Conservation (phyloP, 2,329 filamentous ascomycete species). For the Emmonsiellopsis sp. region DNA sequence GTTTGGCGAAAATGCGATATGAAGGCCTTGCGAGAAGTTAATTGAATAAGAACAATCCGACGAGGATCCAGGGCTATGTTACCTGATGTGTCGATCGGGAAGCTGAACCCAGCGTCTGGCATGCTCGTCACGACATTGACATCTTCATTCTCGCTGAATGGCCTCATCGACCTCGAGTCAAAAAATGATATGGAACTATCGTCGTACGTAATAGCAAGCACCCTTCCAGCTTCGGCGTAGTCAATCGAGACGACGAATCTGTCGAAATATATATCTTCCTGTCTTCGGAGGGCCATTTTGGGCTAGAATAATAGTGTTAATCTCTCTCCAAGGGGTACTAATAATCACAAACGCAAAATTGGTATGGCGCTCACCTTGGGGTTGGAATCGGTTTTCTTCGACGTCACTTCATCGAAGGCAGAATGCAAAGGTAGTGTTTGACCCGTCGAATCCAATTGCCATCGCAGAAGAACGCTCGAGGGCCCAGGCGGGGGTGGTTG, state of each 20-base stretch:
- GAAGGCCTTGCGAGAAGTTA: slow-evolving; percentile 19
- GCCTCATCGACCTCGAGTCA: slow-evolving; percentile 62
- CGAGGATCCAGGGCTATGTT: neutral
- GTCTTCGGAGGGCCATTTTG: slow-evolving; percentile 48
- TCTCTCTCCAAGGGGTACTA: no score
- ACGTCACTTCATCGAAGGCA: slow-evolving; percentile 66
- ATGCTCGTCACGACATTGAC: slow-evolving; percentile 58
- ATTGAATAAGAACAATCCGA: neutral
- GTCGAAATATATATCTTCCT: slow-evolving; percentile 58
- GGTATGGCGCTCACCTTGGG: slow-evolving; percentile 25
- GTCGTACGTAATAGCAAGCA: slow-evolving; percentile 63
- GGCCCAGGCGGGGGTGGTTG: slow-evolving; percentile 47
- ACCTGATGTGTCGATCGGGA: slow-evolving; percentile 57
- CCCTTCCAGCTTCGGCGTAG: slow-evolving; percentile 59
- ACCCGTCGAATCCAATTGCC: slow-evolving; percentile 63
- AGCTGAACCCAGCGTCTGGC: slow-evolving; percentile 69
- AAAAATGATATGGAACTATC: slow-evolving; percentile 76
- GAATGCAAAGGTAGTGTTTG: slow-evolving; percentile 52
- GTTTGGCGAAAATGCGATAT: slow-evolving; percentile 36
- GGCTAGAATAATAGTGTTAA: slow-evolving; percentile 21
- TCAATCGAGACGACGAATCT: slow-evolving; percentile 63
- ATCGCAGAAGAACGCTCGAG: slow-evolving; percentile 69
- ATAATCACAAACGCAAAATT: slow-evolving; percentile 8
- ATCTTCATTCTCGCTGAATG: slow-evolving; percentile 56
- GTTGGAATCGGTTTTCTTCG: slow-evolving; percentile 49